Evolutionary conservation across 2,329 filamentous ascomycete genomes (phyloP).

Genomic region (Claviceps sp.): DNA sequence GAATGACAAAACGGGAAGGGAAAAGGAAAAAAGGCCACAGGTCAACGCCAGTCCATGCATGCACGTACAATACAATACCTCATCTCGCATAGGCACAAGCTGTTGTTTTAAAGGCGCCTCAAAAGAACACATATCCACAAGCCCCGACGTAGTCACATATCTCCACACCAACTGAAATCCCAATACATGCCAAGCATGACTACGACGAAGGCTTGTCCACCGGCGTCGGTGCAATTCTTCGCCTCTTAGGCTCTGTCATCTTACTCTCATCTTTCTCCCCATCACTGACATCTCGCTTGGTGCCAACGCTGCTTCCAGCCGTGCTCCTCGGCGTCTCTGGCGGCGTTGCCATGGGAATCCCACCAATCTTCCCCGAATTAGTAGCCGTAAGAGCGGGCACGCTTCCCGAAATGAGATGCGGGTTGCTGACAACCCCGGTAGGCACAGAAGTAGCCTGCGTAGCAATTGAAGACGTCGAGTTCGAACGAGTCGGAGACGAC

Average conservation of each 20-base stretch:
- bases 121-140: not conserved
- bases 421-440: constrained; percentile 55
- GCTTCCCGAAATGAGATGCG: constrained; percentile 62
- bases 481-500: constrained; percentile 70
- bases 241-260: constrained; percentile 44
- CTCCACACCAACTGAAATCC: not conserved
- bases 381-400: constrained; percentile 65
- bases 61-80: constrained; percentile 7
- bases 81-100: not conserved
- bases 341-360: constrained; percentile 71
- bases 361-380: constrained; percentile 48
- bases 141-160: not conserved
- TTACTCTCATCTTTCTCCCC: constrained; percentile 38
- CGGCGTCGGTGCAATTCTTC: constrained; percentile 55
- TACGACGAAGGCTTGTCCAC: constrained; percentile 21
- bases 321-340: constrained; percentile 63
- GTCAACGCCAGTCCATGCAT: constrained; percentile 19
- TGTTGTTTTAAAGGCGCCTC: not conserved
- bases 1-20: not conserved
- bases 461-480: constrained; percentile 67
- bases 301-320: constrained; percentile 22
- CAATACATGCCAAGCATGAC: not conserved
- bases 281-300: constrained; percentile 44
- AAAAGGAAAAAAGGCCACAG: not conserved
- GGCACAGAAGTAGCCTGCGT: constrained; percentile 42